Percentiles rank a stretch among this genome's conserved stretches.
phyloP scores from a whole-genome alignment of 2,329 filamentous ascomycete genomes.

The Rutstroemia sydowiana region DNA sequence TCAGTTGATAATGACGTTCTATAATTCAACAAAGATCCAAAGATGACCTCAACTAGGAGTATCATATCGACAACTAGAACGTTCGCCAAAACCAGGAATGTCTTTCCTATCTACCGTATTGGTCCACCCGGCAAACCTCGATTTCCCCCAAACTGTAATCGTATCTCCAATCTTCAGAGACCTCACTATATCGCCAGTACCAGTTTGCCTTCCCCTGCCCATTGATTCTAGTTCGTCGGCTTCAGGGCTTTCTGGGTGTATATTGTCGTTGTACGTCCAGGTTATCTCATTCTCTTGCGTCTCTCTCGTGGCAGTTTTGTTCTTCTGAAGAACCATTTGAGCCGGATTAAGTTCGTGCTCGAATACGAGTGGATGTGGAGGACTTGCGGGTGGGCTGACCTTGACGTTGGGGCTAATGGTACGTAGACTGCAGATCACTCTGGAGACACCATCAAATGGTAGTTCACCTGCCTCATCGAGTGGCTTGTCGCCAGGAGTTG shows the following conservation, averaged over 20 bases:
- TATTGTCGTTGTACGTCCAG: slow-evolving; percentile 46
- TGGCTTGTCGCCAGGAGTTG: neutral
- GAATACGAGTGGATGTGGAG: slow-evolving; percentile 13
- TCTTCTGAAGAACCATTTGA: slow-evolving; percentile 37
- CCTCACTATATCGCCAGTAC: slow-evolving; percentile 48
- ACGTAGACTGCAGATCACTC: slow-evolving; percentile 31
- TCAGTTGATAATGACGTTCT: neutral
- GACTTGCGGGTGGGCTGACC: neutral
- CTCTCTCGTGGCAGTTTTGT: slow-evolving; percentile 35
- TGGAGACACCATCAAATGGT: too few relatives aligned
- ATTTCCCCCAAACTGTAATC: slow-evolving; percentile 17
- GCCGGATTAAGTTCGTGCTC: slow-evolving; percentile 36
- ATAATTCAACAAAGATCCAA: neutral
- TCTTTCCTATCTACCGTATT: too few relatives aligned
- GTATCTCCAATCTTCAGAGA: slow-evolving; percentile 33
- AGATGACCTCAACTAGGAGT: slow-evolving; percentile 24
- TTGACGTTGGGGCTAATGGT: slow-evolving; percentile 23
- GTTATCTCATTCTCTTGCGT: slow-evolving; percentile 40
- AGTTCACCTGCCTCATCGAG: neutral
- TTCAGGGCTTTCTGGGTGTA: slow-evolving; percentile 36
- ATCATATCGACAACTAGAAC: slow-evolving; percentile 18
- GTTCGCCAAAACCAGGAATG: slow-evolving; percentile 13
- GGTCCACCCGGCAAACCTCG: slow-evolving; percentile 48
- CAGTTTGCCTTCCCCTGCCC: slow-evolving; percentile 46
- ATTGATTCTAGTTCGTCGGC: slow-evolving; percentile 29